phyloP scores from a whole-genome alignment of 345 rosid genomes.

The Brassica carinata region DNA sequence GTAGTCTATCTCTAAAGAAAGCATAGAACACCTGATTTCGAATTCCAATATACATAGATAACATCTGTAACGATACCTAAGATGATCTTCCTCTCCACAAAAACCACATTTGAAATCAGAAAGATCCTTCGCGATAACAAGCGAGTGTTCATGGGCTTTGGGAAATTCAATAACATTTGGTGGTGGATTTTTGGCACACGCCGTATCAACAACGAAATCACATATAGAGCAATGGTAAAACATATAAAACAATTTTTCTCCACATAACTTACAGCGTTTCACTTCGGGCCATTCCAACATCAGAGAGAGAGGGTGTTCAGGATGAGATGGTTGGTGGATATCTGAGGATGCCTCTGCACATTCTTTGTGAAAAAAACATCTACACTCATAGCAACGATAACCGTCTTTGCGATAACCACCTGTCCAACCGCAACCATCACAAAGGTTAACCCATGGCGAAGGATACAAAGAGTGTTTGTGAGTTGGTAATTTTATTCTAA shows the following conservation, averaged over 20 bases:
- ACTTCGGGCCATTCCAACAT: not conserved
- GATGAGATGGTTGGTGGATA: not conserved
- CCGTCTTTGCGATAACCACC: not conserved
- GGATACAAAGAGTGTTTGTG: not conserved
- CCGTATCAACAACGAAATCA: not conserved
- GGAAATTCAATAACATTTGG: not conserved
- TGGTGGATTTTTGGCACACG: not conserved
- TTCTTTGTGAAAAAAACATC: not conserved
- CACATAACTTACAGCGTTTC: not conserved
- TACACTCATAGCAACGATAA: not conserved
- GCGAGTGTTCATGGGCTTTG: not conserved
- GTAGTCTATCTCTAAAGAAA: not conserved
- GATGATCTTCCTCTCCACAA: not conserved
- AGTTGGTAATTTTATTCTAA: not conserved
- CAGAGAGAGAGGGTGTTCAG: not conserved
- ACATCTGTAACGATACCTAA: not conserved
- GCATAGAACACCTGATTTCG: not conserved
- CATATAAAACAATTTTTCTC: too few species aligned
- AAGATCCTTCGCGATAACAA: not conserved
- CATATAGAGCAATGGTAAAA: not conserved
- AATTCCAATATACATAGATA: not conserved
- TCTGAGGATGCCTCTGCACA: not conserved
- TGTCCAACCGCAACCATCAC: not conserved
- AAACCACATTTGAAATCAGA: not conserved
- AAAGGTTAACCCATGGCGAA: not conserved